These are phyloP conservation scores for Cucurbitaria berberidis DNA, from an alignment of 2,329 filamentous ascomycete genomes.

Conservation along the genomic window DNA sequence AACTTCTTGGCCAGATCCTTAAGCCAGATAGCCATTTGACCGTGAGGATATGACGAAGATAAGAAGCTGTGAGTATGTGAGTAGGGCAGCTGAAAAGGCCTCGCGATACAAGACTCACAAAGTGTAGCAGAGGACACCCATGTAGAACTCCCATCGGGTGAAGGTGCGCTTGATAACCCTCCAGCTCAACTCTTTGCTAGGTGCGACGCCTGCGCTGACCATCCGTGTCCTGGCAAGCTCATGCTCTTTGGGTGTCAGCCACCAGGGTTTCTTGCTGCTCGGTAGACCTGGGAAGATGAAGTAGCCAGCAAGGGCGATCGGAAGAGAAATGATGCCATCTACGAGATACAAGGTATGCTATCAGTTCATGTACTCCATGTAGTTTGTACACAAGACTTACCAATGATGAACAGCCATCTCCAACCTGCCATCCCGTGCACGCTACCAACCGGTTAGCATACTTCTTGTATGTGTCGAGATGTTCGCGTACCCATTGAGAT, in stretches of 20 bases:
- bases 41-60: constrained; percentile 52
- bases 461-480: no score
- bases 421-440: constrained; percentile 58
- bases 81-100: not conserved
- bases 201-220: constrained; percentile 38
- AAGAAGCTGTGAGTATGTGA: constrained; percentile 25
- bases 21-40: constrained; percentile 62
- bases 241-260: constrained; percentile 51
- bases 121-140: constrained; percentile 57
- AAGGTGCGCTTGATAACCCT: constrained; percentile 56
- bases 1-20: constrained; percentile 52
- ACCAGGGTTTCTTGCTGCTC: constrained; percentile 57
- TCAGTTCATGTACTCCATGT: not conserved
- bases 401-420: constrained; percentile 62
- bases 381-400: not conserved
- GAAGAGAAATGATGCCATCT: constrained; percentile 63
- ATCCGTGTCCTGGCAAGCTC: constrained; percentile 40
- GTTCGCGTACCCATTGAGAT: constrained; percentile 53
- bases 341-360: not conserved
- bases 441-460: constrained; percentile 5
- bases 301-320: constrained; percentile 62
- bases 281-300: constrained; percentile 61
- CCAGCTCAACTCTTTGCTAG: constrained; percentile 51
- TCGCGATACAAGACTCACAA: constrained; percentile 45
- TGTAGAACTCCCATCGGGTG: constrained; percentile 59